phyloP scores from a whole-genome alignment of 2,329 filamentous ascomycete genomes.

The Phaeosphaeria sp. region DNA sequence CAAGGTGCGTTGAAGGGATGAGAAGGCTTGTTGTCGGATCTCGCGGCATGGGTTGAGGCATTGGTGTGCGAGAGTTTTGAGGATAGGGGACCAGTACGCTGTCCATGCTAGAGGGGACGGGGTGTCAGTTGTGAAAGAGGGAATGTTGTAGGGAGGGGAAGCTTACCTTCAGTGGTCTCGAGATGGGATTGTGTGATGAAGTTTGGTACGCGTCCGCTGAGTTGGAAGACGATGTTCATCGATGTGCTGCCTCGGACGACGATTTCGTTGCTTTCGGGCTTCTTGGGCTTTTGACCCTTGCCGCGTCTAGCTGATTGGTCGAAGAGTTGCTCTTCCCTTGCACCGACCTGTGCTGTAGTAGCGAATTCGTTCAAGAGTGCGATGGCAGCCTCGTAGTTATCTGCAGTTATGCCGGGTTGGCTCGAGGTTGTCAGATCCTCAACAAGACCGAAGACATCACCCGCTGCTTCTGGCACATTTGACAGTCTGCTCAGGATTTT shows the following conservation, averaged over 20 bases:
- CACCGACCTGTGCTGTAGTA: slow-evolving; percentile 76
- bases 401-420: slow-evolving; percentile 85
- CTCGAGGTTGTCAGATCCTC: slow-evolving; percentile 73
- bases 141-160: background rate
- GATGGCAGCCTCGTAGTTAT: slow-evolving; percentile 93
- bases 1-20: slow-evolving; percentile 82
- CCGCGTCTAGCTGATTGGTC: slow-evolving; percentile 61
- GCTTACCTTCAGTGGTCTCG: slow-evolving; percentile 79
- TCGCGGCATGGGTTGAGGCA: slow-evolving; percentile 95
- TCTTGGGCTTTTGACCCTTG: slow-evolving; percentile 59
- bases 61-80: slow-evolving; percentile 85
- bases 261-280: slow-evolving; percentile 70
- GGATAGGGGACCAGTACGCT: slow-evolving; percentile 96
- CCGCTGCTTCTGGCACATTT: slow-evolving; percentile 71
- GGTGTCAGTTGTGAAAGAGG: slow-evolving; percentile 10
- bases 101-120: slow-evolving; percentile 74
- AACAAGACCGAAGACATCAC: slow-evolving; percentile 85
- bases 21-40: slow-evolving; percentile 86
- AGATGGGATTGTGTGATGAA: slow-evolving; percentile 94
- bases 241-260: slow-evolving; percentile 81
- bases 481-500: slow-evolving; percentile 81
- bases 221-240: slow-evolving; percentile 78
- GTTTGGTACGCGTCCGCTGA: slow-evolving; percentile 81
- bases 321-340: slow-evolving; percentile 71
- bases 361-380: slow-evolving; percentile 88